These are phyloP conservation scores for Malus asiatica DNA, from an alignment of 306 rosid species.

Conservation along the genomic window DNA sequence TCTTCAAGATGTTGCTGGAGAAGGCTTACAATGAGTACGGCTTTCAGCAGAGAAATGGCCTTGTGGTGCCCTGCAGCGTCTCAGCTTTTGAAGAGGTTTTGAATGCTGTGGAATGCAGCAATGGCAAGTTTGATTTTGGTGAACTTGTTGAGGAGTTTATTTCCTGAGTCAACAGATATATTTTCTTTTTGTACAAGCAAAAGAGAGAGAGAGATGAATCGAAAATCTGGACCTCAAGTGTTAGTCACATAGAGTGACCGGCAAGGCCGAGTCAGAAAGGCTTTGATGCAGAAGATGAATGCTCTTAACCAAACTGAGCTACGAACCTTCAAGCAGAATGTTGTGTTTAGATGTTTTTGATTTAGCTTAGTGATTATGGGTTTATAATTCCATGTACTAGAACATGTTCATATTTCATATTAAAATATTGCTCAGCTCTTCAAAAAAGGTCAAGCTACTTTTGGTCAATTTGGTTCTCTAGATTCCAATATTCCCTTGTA, in stretches of 20 bases:
- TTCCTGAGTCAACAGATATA: not conserved
- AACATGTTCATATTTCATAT: conserved; percentile 9
- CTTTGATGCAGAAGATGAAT: not conserved
- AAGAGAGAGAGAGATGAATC: not conserved
- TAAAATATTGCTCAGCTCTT: not conserved
- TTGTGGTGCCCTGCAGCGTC: conserved; percentile 72
- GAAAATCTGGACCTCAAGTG: not conserved
- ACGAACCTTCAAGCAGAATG: not conserved
- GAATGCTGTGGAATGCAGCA: conserved; percentile 58
- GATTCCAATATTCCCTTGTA: not conserved
- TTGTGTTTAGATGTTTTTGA: not conserved
- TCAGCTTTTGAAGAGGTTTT: conserved; percentile 66
- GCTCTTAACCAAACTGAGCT: not conserved
- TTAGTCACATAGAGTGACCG: not conserved
- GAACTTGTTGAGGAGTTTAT: conserved; percentile 59
- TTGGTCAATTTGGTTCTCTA: conserved; percentile 14
- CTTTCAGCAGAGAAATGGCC: conserved; percentile 61
- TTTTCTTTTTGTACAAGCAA: not conserved
- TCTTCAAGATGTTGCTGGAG: conserved; percentile 79
- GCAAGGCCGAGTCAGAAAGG: not conserved
- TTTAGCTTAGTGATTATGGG: not conserved
- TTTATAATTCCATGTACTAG: conserved; percentile 5
- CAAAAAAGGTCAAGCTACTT: conserved; percentile 13
- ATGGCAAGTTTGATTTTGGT: conserved; percentile 67
- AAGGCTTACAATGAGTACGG: conserved; percentile 78